Evolutionary conservation across 2,329 filamentous ascomycete genomes (phyloP), one percentile per base, ranked within the genome.

Genomic region (Amylocarpus encephaloides): DNA sequence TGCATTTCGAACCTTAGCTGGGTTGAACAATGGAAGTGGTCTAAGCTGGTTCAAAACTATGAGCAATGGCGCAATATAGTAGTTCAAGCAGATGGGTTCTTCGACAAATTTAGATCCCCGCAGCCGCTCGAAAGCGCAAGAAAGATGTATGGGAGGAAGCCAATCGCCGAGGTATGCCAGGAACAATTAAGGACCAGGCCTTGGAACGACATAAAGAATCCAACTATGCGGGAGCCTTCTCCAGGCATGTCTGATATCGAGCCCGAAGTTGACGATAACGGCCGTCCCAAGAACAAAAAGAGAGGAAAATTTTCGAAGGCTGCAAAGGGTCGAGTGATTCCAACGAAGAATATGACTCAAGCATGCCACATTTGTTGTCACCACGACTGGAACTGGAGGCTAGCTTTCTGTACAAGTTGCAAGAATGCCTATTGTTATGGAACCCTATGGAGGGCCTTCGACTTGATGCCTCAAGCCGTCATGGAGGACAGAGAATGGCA

Each of bases 1-100:
- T 98, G 93, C 63, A 78, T 95, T 45, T 95, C 91, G 3, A 83
- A 82, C 10, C 77, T 95, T 10, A 82, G 80, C 53, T 98, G 92
- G 91, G 89, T 88, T 45, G 91, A 98, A 65, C 93, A 97, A 65
- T 96, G 91, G 77, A 73, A 79, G 11, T 97, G 91, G 91, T 76
- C 81, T 38, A 82, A 90, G 12, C 73, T 98, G 10, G 74, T 82
- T 0, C 74, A 82, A 45, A 85, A 86, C 52, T 90, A 97, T 65
- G 91, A 95, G 55, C 71, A 72, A 2, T 98, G 92, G 89, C 80
- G 90, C 35, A 76, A 78, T 15, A 80, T 90, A 67, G 82, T 96
- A 30, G 82, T 94, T 45, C 76, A 81, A 44, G 82, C 88, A 55
- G 82, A 88, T 57, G 82, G 83, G 36, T 85, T 78, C 46, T 73